Conservation (phyloP, 441 rosid genomes). For the Aleurites moluccanus region DNA sequence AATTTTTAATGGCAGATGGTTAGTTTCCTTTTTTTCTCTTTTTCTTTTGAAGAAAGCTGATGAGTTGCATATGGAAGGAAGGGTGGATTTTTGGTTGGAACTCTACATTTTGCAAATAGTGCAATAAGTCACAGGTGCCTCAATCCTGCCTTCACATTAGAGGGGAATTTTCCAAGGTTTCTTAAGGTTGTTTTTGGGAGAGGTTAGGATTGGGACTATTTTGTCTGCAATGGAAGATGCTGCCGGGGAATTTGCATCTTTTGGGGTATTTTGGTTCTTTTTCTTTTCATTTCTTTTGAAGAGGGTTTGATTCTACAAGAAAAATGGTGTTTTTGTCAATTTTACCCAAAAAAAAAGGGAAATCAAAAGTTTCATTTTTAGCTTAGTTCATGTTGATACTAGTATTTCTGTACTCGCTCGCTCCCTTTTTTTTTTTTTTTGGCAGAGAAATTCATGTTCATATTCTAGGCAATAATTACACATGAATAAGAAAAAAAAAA, state of each 20-base stretch:
- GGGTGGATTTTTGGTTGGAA: slow-evolving; percentile 38
- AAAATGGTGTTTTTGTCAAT: slow-evolving; percentile 46
- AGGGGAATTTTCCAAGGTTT: no score
- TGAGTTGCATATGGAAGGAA: slow-evolving; percentile 29
- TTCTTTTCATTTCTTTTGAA: slow-evolving; percentile 30
- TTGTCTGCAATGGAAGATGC: slow-evolving; percentile 40
- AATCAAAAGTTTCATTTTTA: slow-evolving; percentile 34
- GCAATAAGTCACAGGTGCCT: slow-evolving; percentile 44
- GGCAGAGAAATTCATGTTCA: not conserved
- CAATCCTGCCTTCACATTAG: slow-evolving; percentile 32
- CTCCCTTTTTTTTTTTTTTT: not conserved
- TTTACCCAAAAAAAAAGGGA: slow-evolving; percentile 38
- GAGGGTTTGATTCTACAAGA: slow-evolving; percentile 44
- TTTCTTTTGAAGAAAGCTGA: slow-evolving; percentile 34
- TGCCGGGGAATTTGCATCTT: slow-evolving; percentile 34
- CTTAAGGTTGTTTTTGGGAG: slow-evolving; percentile 28
- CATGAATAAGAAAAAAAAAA: slow-evolving; percentile 3
- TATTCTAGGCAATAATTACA: not conserved
- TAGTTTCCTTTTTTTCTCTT: slow-evolving; percentile 33
- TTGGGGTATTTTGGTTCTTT: slow-evolving; percentile 31
- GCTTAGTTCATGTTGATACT: slow-evolving; percentile 22
- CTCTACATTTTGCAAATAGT: slow-evolving; percentile 51
- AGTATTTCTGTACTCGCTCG: not conserved
- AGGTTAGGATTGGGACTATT: slow-evolving; percentile 32
- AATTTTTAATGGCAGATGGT: slow-evolving; percentile 49